Conservation (phyloP, 495 filamentous ascomycete species). For the Aspergillus haitiensis region DNA sequence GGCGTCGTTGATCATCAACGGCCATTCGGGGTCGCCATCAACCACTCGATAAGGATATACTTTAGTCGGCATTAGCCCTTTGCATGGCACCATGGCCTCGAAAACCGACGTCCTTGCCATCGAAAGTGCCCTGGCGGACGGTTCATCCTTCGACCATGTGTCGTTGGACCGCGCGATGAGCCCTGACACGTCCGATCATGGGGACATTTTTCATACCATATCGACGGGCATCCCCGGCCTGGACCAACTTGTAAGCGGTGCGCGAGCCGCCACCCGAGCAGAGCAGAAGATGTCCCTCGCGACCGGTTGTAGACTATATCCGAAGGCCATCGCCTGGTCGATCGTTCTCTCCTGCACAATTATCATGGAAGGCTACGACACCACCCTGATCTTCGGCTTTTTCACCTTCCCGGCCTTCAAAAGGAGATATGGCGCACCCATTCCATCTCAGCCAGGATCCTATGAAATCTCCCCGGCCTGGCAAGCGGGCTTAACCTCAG, state of each 20-base stretch:
- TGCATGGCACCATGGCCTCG: neutral
- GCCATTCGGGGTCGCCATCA: neutral
- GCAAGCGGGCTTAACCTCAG: neutral
- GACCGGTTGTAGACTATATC: neutral
- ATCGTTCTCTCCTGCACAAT: neutral
- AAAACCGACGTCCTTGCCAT: neutral
- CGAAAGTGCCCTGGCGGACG: neutral
- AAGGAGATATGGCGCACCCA: neutral
- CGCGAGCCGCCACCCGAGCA: neutral
- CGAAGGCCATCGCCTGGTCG: neutral
- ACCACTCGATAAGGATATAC: neutral
- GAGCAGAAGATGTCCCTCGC: conserved; percentile 6
- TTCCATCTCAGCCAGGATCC: neutral
- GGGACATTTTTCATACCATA: neutral
- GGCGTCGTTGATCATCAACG: neutral
- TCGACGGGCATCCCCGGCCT: conserved; percentile 1
- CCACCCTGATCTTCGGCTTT: neutral
- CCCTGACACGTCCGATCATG: neutral
- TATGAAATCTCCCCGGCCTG: neutral
- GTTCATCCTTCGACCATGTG: neutral
- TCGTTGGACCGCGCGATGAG: neutral
- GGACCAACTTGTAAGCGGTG: neutral
- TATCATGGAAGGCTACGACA: conserved; percentile 1
- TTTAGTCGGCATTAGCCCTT: neutral
- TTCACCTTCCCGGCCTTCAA: neutral